Base-by-base conservation (phyloP, 2,329 filamentous ascomycete species). In the Alternaria triticina region DNA sequence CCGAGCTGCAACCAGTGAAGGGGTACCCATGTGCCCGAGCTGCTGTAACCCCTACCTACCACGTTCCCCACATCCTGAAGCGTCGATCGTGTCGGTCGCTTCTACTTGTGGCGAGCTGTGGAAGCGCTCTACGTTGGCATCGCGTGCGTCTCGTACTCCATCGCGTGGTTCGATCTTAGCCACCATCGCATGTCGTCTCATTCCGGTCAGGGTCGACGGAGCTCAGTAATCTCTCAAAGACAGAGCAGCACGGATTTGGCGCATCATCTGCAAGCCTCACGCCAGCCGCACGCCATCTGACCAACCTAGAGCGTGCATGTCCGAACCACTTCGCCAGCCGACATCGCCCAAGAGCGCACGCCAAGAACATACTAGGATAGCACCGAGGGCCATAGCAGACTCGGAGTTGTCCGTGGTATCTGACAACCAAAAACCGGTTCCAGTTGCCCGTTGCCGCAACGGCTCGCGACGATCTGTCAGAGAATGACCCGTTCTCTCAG, bases 1-100 rank as follows among this genome's bases (percentile, higher is more conserved):
- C 65, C 61, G 59, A 59, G 46, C 52, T 61, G 54, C 54, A 55
- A 54, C 55, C 59, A 30, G 45, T 50, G 62, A 60, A 63, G 70
- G 59, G 62, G 64, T 50, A 68, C 62, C 70, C 72, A 67, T 70
- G 69, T 55, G 62, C 60, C 54, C 64, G 57, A 62, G 52, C 61
- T 27, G 54, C 23, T 25, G 22, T 23, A 56, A 64, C 61, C 65
- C 68, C 65, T 68, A 66, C 62, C 63, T 61, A 67, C 64, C 64
- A 67, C 64, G 66, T 76, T 74, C 73, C 70, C 74, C 74, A 76
- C 72, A 75, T 72, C 64, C 69, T 55, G 68, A 69, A 68, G 63
- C 61, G 70, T 66, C 71, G 74, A 74, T 77, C 72, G 61, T 66
- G 69, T 64, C 66, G 57, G 66, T 72, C 64, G 65, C 65, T 73